A percentile compares a stretch with the other conserved stretches of the same genome.
These are phyloP conservation scores for Closterium sp. DNA, from an alignment of 139 green algal species.

Conservation along the genomic window DNA sequence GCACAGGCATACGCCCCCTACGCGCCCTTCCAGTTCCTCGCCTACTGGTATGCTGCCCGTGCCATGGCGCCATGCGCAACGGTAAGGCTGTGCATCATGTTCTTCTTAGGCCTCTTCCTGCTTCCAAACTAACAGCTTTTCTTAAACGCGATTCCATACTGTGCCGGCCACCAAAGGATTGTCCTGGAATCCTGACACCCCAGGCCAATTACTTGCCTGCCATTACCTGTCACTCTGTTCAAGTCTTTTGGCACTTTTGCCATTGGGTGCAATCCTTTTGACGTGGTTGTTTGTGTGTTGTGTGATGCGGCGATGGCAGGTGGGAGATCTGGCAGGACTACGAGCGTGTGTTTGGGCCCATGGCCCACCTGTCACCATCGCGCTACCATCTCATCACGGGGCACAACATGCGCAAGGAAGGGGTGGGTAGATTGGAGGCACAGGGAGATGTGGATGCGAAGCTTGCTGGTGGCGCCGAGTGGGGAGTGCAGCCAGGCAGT, in stretches of 20 bases:
- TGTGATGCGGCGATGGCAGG: background rate
- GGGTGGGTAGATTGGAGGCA: background rate
- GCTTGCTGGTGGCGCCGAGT: no score
- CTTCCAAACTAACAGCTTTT: background rate
- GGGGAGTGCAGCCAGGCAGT: no score
- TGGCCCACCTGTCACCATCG: background rate
- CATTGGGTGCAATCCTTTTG: no score
- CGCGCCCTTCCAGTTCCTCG: conserved; percentile 30
- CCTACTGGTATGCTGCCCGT: conserved; percentile 12
- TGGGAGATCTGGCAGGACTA: conserved; percentile 13
- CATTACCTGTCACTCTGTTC: background rate
- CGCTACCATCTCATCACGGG: conserved; percentile 19
- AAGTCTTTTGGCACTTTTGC: no score
- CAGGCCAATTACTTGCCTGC: background rate
- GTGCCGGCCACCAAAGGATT: no score
- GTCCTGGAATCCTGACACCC: no score
- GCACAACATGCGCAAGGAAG: conserved; percentile 5
- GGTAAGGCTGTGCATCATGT: background rate
- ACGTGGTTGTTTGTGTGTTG: no score
- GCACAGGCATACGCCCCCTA: background rate
- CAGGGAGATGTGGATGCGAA: background rate
- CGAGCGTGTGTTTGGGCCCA: conserved; percentile 7
- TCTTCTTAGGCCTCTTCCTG: background rate
- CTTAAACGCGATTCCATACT: no score
- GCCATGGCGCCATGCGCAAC: background rate